Percentiles rank a stretch among this genome's conserved stretches.
phyloP scores from a whole-genome alignment of 2,329 filamentous ascomycete genomes.

The Dactylellina leptospora region DNA sequence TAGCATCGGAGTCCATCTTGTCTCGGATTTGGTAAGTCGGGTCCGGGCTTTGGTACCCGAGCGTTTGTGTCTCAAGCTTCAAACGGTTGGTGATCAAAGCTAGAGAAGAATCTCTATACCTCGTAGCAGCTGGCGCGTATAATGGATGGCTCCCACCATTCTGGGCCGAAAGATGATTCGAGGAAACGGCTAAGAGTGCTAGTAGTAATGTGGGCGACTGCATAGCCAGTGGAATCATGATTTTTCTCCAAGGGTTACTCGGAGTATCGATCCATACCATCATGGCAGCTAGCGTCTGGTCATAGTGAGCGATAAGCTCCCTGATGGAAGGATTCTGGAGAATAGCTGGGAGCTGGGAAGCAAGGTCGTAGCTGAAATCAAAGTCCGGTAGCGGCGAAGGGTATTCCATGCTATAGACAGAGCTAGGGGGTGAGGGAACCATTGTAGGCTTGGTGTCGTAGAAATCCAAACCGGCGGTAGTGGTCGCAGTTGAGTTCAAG shows the following conservation, averaged over 20 bases:
- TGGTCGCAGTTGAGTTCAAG: constrained; percentile 26
- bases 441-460: constrained; percentile 45
- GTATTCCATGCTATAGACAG: constrained; percentile 45
- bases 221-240: constrained; percentile 48
- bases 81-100: constrained; percentile 42
- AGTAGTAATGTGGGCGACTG: constrained; percentile 42
- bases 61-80: constrained; percentile 41
- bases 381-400: constrained; percentile 35
- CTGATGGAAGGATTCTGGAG: constrained; percentile 26
- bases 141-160: constrained; percentile 35
- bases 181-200: constrained; percentile 36
- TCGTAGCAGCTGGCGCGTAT: constrained; percentile 37
- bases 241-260: constrained; percentile 48
- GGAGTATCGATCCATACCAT: constrained; percentile 50
- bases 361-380: constrained; percentile 42
- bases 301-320: constrained; percentile 46
- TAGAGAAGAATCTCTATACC: constrained; percentile 43
- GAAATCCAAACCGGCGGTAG: constrained; percentile 27
- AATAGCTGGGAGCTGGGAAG: constrained; percentile 28
- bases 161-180: constrained; percentile 42
- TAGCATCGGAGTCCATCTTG: constrained; percentile 49
- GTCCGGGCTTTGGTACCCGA: constrained; percentile 48
- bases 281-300: constrained; percentile 34
- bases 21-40: constrained; percentile 39
- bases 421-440: constrained; percentile 48